Conservation (phyloP, 352 stramenopile genomes). For the Phytophthora pseudosyringae region DNA sequence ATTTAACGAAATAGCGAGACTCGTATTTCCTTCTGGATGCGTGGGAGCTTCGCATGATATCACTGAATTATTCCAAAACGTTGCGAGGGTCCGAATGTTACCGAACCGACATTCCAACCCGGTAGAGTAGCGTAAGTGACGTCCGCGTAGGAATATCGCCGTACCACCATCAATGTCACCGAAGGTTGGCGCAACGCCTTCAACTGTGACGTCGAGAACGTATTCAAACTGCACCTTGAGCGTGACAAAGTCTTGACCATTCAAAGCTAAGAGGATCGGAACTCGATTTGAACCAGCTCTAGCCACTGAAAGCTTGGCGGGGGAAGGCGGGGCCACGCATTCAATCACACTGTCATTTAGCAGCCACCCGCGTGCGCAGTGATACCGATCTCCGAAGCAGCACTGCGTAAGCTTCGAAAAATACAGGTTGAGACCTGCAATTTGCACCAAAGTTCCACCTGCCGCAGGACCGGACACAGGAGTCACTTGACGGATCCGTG, state of each 20-base stretch:
- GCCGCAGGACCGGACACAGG: conserved; percentile 49
- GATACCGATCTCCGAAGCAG: conserved; percentile 60
- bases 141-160: conserved; percentile 57
- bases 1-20: conserved; percentile 67
- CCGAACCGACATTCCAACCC: conserved; percentile 66
- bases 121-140: conserved; percentile 64
- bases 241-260: conserved; percentile 71
- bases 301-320: conserved; percentile 21
- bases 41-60: conserved; percentile 67
- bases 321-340: conserved; percentile 45
- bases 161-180: conserved; percentile 64
- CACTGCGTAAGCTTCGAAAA: conserved; percentile 60
- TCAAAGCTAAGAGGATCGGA: conserved; percentile 72
- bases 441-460: conserved; percentile 63
- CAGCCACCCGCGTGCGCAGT: conserved; percentile 51
- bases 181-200: conserved; percentile 46
- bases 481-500: conserved; percentile 55
- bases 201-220: conserved; percentile 46
- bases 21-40: conserved; percentile 32
- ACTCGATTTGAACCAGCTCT: conserved; percentile 35
- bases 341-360: conserved; percentile 36
- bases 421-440: conserved; percentile 66
- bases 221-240: conserved; percentile 70
- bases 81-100: conserved; percentile 41
- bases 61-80: conserved; percentile 62